A percentile compares a stretch with the other conserved stretches of the same genome.
phyloP scores from a whole-genome alignment of 257 asterid genomes.

The Jacaranda mimosifolia region DNA sequence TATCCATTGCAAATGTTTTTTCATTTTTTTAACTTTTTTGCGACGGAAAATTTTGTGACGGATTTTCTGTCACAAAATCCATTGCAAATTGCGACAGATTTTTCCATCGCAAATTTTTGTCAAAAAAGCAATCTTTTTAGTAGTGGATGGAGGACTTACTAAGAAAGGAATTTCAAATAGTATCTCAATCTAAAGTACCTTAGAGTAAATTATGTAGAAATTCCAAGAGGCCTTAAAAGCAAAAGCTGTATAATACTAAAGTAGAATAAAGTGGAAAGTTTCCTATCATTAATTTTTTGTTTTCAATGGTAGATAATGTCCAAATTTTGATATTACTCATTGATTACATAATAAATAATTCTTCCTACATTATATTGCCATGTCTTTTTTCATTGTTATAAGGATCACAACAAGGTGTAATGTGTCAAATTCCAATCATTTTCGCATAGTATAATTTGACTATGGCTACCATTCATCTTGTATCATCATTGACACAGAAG shows the following conservation, averaged over 20 bases:
- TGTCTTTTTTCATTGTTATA: not conserved
- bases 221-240: not conserved
- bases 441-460: too few relatives aligned
- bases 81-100: too few relatives aligned
- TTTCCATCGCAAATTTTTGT: too few relatives aligned
- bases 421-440: not conserved
- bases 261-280: not conserved
- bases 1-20: too few relatives aligned
- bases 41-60: too few relatives aligned
- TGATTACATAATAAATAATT: not conserved
- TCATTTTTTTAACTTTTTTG: too few relatives aligned
- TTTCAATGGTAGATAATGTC: not conserved
- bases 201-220: not conserved
- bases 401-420: not conserved
- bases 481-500: too few relatives aligned
- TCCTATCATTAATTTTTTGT: not conserved
- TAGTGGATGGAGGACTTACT: slow-evolving; percentile 67
- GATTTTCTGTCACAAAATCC: too few relatives aligned
- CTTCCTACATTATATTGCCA: not conserved
- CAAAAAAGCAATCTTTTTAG: too few relatives aligned
- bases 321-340: slow-evolving; percentile 19
- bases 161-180: slow-evolving; percentile 84
- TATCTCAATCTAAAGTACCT: slow-evolving; percentile 58
- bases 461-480: too few relatives aligned
- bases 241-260: too few relatives aligned